Conservation (phyloP, 2,329 filamentous ascomycete species). For the Aspergillus sp. region DNA sequence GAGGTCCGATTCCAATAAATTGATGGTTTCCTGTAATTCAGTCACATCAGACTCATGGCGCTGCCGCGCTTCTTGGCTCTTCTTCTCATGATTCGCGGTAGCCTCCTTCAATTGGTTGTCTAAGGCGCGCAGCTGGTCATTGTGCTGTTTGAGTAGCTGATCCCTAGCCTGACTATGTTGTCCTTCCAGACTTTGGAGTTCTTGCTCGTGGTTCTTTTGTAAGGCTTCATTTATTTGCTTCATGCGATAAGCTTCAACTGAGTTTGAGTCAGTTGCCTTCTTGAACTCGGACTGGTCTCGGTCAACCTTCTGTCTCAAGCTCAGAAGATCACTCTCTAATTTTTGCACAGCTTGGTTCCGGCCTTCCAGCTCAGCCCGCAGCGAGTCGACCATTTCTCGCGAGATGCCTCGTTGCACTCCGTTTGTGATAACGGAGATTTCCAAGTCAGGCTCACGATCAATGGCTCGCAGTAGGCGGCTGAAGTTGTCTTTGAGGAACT, state of each 20-base stretch:
- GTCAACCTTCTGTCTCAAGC: constrained; percentile 49
- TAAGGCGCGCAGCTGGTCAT: constrained; percentile 41
- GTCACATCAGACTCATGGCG: constrained; percentile 53
- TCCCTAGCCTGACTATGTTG: constrained; percentile 38
- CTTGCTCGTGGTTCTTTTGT: constrained; percentile 61
- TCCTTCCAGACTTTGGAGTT: constrained; percentile 49
- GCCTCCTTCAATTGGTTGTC: constrained; percentile 42
- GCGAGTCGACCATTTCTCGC: constrained; percentile 80
- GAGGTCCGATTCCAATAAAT: constrained; percentile 46
- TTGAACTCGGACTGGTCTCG: constrained; percentile 68
- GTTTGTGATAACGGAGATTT: constrained; percentile 71
- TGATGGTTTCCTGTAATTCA: constrained; percentile 55
- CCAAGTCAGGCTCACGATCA: constrained; percentile 80
- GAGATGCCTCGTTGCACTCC: constrained; percentile 83
- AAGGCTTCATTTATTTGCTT: constrained; percentile 62
- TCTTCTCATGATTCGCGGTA: constrained; percentile 33
- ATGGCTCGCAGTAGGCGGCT: constrained; percentile 75
- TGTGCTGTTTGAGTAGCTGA: constrained; percentile 36
- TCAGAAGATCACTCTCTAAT: constrained; percentile 48
- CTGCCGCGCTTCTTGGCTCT: constrained; percentile 29
- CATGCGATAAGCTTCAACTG: constrained; percentile 49
- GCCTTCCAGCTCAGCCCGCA: constrained; percentile 68
- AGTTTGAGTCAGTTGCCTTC: constrained; percentile 52
- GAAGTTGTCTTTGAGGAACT: constrained; percentile 95
- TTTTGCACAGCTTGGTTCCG: constrained; percentile 55